These are phyloP conservation scores for Penicillium steckii DNA, from an alignment of 495 filamentous ascomycete species.

Conservation along the genomic window DNA sequence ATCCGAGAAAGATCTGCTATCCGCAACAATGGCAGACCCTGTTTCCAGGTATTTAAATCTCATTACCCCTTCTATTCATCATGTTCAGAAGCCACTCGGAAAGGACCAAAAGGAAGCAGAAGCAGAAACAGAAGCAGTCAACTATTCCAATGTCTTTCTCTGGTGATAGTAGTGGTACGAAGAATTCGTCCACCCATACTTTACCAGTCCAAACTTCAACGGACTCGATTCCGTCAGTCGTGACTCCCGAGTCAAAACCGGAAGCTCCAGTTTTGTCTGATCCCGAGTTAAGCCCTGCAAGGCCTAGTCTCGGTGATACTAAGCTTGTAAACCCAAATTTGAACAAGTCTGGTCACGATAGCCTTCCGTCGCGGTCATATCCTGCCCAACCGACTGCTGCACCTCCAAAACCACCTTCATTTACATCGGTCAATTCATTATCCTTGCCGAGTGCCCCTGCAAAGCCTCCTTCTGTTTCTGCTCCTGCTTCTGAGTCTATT, in stretches of 20 bases:
- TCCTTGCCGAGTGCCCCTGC: not conserved
- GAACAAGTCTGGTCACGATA: not conserved
- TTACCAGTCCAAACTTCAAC: constrained; percentile 1
- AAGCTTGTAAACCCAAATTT: not conserved
- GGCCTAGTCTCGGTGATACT: not conserved
- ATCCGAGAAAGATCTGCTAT: not conserved
- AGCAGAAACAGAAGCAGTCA: constrained; percentile 10
- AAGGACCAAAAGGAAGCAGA: constrained; percentile 1
- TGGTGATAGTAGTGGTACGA: not conserved
- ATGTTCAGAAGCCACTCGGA: constrained; percentile 9
- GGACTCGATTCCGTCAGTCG: constrained; percentile 1
- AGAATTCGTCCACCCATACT: constrained; percentile 3
- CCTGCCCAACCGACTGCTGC: not conserved
- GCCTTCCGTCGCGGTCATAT: not conserved
- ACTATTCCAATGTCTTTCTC: not conserved
- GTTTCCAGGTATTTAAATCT: constrained; percentile 7
- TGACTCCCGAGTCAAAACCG: constrained; percentile 4
- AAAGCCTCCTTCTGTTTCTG: constrained; percentile 1
- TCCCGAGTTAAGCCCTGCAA: not conserved
- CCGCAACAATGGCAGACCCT: constrained; percentile 7
- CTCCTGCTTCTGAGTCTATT: not conserved
- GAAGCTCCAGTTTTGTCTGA: constrained; percentile 4
- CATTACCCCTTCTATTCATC: constrained; percentile 1
- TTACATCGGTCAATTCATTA: not conserved
- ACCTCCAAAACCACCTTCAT: not conserved